Evolutionary conservation across 371 early-diverging fungal genomes (phyloP).

Genomic region (Rhizopus stolonifer): DNA sequence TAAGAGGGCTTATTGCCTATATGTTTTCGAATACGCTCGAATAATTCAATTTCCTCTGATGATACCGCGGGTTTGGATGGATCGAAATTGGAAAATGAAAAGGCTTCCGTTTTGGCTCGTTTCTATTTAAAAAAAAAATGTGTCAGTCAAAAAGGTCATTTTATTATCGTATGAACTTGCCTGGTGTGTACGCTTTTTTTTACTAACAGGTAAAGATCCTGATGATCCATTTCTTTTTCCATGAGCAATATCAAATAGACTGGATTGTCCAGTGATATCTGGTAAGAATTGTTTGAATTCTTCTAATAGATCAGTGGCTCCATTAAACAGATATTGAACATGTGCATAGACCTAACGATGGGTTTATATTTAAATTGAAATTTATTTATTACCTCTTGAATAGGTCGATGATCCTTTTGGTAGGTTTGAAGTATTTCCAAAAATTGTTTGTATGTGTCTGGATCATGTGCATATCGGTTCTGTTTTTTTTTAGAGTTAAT

Average conservation of each 20-base stretch:
- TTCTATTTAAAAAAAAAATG: background rate
- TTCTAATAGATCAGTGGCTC: constrained; percentile 85
- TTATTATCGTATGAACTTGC: constrained; percentile 4
- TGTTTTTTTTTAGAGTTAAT: too few relatives aligned
- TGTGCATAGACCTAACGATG: constrained; percentile 77
- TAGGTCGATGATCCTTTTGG: constrained; percentile 87
- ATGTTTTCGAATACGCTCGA: constrained; percentile 86
- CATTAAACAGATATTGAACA: constrained; percentile 82
- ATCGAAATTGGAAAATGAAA: constrained; percentile 28
- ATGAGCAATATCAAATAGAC: constrained; percentile 18
- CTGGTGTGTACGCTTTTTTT: constrained; percentile 23
- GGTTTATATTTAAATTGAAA: background rate
- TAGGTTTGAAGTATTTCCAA: constrained; percentile 92
- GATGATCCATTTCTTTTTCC: constrained; percentile 9
- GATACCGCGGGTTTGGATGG: constrained; percentile 40
- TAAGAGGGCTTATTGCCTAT: constrained; percentile 86
- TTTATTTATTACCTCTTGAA: constrained; percentile 66
- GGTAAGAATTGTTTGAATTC: constrained; percentile 98
- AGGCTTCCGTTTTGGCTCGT: background rate
- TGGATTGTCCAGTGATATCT: constrained; percentile 52
- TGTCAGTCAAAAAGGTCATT: too few relatives aligned
- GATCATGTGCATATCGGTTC: constrained; percentile 84
- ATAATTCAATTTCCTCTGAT: constrained; percentile 86
- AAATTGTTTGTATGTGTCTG: constrained; percentile 92
- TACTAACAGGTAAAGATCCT: constrained; percentile 16